phyloP scores from a whole-genome alignment of 768 basidiomycete genomes.

The Panaeolus cyanescens region DNA sequence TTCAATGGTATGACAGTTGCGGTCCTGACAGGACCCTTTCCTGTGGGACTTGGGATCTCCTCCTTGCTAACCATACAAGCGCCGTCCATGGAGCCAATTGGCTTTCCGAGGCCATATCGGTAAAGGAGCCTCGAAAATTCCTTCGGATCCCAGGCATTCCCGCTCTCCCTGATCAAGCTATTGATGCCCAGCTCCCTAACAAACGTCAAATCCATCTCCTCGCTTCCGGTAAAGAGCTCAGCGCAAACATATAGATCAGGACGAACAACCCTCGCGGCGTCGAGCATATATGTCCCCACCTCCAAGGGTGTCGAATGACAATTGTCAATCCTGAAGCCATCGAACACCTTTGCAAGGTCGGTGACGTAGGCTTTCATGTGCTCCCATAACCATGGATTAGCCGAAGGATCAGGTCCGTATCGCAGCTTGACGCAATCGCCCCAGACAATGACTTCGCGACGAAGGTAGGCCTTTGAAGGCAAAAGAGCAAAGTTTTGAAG shows the following conservation, averaged over 20 bases:
- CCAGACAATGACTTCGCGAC: conserved; percentile 97
- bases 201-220: conserved; percentile 91
- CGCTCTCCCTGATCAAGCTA: conserved; percentile 92
- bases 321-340: conserved; percentile 98
- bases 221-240: conserved; percentile 94
- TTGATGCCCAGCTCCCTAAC: conserved; percentile 93
- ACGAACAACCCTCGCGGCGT: conserved; percentile 84
- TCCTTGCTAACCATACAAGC: conserved; percentile 79
- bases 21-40: conserved; percentile 74
- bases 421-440: conserved; percentile 98
- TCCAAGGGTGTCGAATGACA: conserved; percentile 96
- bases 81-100: conserved; percentile 94
- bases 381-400: conserved; percentile 94
- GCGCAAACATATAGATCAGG: conserved; percentile 97
- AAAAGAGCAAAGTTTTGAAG: conserved; percentile 91
- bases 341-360: conserved; percentile 79
- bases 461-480: conserved; percentile 92
- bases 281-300: conserved; percentile 95
- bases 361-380: conserved; percentile 88
- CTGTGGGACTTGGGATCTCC: conserved; percentile 80
- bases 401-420: conserved; percentile 77
- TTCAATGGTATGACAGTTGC: conserved; percentile 79
- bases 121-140: conserved; percentile 89
- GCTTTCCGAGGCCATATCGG: conserved; percentile 89
- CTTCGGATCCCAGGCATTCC: conserved; percentile 87